A percentile compares a stretch with the other conserved stretches of the same genome.
Evolutionary conservation across 1,139 yeast genomes (phyloP).

Genomic region (Kluyveromyces sp.): DNA sequence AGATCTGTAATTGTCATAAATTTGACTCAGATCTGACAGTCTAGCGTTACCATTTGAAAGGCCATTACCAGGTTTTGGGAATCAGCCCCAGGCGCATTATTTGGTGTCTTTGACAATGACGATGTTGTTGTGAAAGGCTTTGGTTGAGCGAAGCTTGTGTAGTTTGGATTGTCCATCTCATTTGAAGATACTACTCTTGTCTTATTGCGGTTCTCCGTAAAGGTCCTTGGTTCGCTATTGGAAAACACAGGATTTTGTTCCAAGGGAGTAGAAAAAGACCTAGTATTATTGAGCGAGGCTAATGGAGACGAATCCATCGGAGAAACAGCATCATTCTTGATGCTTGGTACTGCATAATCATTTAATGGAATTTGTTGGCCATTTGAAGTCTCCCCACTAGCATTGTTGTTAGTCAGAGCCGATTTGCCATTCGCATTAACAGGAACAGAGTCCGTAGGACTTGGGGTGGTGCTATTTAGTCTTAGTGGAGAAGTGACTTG

Average conservation of each 20-base stretch:
- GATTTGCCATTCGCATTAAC: too few species aligned
- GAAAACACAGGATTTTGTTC: constrained; percentile 1
- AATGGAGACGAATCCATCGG: neutral
- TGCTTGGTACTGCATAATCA: neutral
- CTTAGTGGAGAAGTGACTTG: constrained; percentile 2
- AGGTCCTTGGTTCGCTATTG: neutral
- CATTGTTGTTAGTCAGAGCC: too few species aligned
- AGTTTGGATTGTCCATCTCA: constrained; percentile 9
- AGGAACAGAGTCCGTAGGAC: too few species aligned
- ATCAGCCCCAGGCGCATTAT: neutral
- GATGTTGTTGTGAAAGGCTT: neutral
- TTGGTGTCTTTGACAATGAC: neutral
- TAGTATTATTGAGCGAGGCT: neutral
- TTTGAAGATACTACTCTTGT: constrained; percentile 5
- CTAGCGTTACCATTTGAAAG: neutral
- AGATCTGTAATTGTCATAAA: constrained; percentile 20
- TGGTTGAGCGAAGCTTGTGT: constrained; percentile 4
- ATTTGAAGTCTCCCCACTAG: too few species aligned
- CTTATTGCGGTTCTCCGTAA: neutral
- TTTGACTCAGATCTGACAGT: constrained; percentile 12
- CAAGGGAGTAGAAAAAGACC: constrained; percentile 2
- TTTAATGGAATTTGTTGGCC: neutral
- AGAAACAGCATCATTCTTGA: neutral
- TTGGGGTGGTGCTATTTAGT: neutral
- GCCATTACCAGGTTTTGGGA: neutral